Evolutionary conservation across 2,329 filamentous ascomycete species (phyloP), one percentile per base, ranked within the genome.

Genomic region (Coniosporium tulheliwenetii): DNA sequence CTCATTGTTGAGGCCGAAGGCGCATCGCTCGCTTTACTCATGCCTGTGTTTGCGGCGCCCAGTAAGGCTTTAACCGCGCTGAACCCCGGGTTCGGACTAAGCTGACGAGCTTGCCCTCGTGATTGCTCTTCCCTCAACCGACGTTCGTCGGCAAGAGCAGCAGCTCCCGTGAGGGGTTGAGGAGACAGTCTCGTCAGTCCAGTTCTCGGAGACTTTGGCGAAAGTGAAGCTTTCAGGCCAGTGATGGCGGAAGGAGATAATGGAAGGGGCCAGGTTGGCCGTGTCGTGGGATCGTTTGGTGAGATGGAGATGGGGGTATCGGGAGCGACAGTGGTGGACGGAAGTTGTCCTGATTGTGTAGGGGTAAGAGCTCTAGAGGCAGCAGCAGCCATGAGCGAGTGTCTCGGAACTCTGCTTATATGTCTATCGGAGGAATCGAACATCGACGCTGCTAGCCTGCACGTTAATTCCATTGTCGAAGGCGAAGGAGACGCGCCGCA

Each of bases 81-180:
- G 16, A 56, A 51, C 13, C 59, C 62, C 12, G 66, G 66, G 41
- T 71, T 70, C 2, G 66, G 65, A 45, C 63, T 70, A n/a, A 60
- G 63, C 46, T 63, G 62, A 32, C 61, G 56, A 41, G 60, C 52
- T 14, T 48, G 46, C 42, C 46, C 45, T 37, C 45, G 41, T 26
- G 48, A 46, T 41, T 59, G 54, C 42, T 64, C 58, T 43, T 66
- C 58, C 43, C 58, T 55, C 43, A 54, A 55, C 36, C 62, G 59
- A 43, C 64, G 64, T 48, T 69, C 57, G 48, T 70, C 67, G 37
- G 61, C 63, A 49, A 70, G 55, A 34, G 66, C 67, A 42, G 62
- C 63, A 14, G 64, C 63, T 37, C 64, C 67, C 1, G 67, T 68
- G 19, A 71, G 56, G 31, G 60, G 59, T 43, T 56, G 54, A 2